Evolutionary conservation across 495 filamentous ascomycete species (phyloP), one percentile per base, ranked within the genome.

Genomic region (Aspergillus homomorphus): DNA sequence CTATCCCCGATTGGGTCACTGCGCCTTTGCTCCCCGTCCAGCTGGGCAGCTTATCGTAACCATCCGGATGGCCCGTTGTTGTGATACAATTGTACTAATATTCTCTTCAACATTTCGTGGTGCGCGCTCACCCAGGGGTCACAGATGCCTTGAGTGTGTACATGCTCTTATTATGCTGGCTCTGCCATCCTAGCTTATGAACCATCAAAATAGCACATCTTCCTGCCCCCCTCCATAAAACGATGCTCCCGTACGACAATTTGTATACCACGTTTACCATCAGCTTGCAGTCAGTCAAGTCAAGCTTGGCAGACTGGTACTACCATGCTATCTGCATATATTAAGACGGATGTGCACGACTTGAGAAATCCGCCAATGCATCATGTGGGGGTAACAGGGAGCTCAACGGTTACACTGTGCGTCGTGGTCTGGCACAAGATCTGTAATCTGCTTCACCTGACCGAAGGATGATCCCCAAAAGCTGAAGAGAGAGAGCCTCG

Each of bases 371-470:
- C 15, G 4, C 15, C 33, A 14, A 12, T 26, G 24, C 18, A 18
- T 51, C 48, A 51, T 26, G 48, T 19, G 48, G 6, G 4, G 8
- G 30, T 5, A n/a, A 28, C 5, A 16, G 48, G 6, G 10, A 19
- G 23, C 9, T 30, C 23, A 18, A 51, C n/a, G 1, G 48, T 51
- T 51, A 51, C 48, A 51, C 48, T 30, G 48, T 51, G 23, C 48
- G 16, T 23, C 48, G 18, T 51, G 19, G 18, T 24, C 18, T 14
- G 15, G 48, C 24, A 28, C 4, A 51, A 15, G 9, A 18, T 5
- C n/a, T 19, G 24, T 28, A 18, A 28, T 30, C 12, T 6, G 1
- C 48, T 18, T 10, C 15, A 51, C 28, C 15, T 28, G 24, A 26
- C 10, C 24, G 16, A 18, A 30, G 48, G 22, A n/a, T 51, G 45